Percentiles rank a stretch among this genome's conserved stretches.
Conservation (phyloP, 139 green algal species). For the Chlamydomonas sp. region DNA sequence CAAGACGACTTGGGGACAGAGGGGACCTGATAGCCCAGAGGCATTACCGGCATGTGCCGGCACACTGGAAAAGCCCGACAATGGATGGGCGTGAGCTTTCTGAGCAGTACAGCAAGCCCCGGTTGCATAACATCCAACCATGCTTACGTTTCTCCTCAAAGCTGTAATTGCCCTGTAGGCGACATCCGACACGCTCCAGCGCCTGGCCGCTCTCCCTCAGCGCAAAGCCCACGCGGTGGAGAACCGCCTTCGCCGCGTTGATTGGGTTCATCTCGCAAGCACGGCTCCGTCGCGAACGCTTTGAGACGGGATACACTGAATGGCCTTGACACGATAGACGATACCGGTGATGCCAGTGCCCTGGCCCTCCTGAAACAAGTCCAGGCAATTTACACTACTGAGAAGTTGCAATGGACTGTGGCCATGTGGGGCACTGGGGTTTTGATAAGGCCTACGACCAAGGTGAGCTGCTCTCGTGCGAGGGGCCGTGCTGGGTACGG, state of each 20-base stretch:
- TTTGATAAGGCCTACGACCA: no score
- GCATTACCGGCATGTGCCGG: slow-evolving; percentile 42
- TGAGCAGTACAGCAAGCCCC: no score
- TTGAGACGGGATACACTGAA: background rate
- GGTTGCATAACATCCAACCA: no score
- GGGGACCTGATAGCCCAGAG: slow-evolving; percentile 61
- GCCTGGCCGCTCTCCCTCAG: slow-evolving; percentile 95
- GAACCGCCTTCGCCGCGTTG: slow-evolving; percentile 19
- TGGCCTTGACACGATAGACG: no score
- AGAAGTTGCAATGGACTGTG: background rate
- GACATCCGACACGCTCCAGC: slow-evolving; percentile 88
- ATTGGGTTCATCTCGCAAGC: slow-evolving; percentile 42
- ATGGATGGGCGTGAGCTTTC: background rate
- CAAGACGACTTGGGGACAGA: slow-evolving; percentile 72
- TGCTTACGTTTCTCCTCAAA: slow-evolving; percentile 90
- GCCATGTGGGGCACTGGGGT: background rate
- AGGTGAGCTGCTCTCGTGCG: no score
- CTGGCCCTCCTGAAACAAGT: no score
- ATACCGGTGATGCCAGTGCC: no score
- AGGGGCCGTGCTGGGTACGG: no score
- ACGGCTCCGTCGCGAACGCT: background rate
- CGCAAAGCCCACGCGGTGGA: slow-evolving; percentile 74
- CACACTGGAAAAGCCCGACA: slow-evolving; percentile 24
- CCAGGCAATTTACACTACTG: background rate
- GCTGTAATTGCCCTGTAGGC: slow-evolving; percentile 87